Evolutionary conservation across 2,329 filamentous ascomycete species (phyloP).

Genomic region (Amesomyces nigricolor): DNA sequence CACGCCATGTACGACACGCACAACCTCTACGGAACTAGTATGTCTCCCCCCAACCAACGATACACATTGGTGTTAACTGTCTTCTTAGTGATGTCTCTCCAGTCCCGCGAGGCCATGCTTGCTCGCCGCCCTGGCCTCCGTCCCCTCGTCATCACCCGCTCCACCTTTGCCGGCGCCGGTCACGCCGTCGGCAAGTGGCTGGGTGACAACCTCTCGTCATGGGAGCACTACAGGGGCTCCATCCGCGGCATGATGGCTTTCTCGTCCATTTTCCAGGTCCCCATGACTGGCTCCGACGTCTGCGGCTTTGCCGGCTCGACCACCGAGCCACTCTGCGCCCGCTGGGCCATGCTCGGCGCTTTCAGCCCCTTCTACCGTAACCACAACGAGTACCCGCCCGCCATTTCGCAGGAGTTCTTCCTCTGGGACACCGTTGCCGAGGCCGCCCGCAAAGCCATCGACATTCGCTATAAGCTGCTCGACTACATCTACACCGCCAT

Average conservation of each 20-base stretch:
- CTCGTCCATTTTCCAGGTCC: slow-evolving; percentile 59
- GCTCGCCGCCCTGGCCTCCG: slow-evolving; percentile 56
- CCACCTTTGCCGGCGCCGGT: slow-evolving; percentile 69
- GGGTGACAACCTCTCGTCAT: slow-evolving; percentile 51
- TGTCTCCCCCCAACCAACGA: slow-evolving; percentile 41
- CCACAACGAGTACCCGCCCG: slow-evolving; percentile 49
- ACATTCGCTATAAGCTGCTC: slow-evolving; percentile 62
- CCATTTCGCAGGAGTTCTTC: slow-evolving; percentile 66
- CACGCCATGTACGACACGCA: slow-evolving; percentile 68
- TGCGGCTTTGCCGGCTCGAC: slow-evolving; percentile 69
- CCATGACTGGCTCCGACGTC: slow-evolving; percentile 66
- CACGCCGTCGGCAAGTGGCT: slow-evolving; percentile 57
- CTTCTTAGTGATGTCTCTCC: slow-evolving; percentile 56
- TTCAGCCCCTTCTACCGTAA: slow-evolving; percentile 74
- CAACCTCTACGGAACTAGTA: slow-evolving; percentile 67
- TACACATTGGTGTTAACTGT: neutral
- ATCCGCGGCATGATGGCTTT: slow-evolving; percentile 58
- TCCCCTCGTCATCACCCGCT: slow-evolving; percentile 68
- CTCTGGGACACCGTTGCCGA: slow-evolving; percentile 55
- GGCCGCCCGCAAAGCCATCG: slow-evolving; percentile 60
- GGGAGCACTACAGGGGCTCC: slow-evolving; percentile 53
- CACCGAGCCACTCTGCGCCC: slow-evolving; percentile 62
- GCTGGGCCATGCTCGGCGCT: slow-evolving; percentile 69
- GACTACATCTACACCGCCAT: slow-evolving; percentile 72
- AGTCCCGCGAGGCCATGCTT: slow-evolving; percentile 61